phyloP scores from a whole-genome alignment of 73 alveolate genomes.

The Vitrella brassicaformis region DNA sequence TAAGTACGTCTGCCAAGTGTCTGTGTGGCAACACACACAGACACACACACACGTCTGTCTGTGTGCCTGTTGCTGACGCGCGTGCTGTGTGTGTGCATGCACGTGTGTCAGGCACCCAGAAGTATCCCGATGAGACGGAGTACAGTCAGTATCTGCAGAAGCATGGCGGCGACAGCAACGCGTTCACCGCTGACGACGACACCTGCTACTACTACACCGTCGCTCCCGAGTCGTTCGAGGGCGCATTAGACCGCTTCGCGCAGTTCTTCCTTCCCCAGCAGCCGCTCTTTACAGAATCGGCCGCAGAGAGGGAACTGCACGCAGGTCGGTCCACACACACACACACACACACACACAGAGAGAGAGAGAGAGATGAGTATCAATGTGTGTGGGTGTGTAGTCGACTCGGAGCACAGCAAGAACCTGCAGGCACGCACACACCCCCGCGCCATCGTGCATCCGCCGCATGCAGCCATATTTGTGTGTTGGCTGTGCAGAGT shows the following conservation, averaged over 20 bases:
- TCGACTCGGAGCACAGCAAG: constrained; percentile 66
- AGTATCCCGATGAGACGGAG: constrained; percentile 69
- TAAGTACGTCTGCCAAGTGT: too few species aligned
- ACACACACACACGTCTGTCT: too few species aligned
- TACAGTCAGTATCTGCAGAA: constrained; percentile 53
- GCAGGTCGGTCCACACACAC: neutral
- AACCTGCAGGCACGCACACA: constrained; percentile 35
- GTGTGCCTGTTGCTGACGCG: too few species aligned
- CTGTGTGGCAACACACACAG: too few species aligned
- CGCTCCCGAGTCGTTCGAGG: constrained; percentile 58
- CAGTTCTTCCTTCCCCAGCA: constrained; percentile 45
- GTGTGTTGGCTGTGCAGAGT: too few species aligned
- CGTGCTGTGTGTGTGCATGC: too few species aligned
- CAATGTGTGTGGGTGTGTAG: too few species aligned
- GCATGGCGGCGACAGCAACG: constrained; percentile 70
- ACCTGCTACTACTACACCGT: constrained; percentile 59
- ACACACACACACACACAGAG: too few species aligned
- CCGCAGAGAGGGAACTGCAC: too few species aligned
- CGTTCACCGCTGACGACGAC: constrained; percentile 59
- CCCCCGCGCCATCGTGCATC: too few species aligned
- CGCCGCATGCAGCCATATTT: too few species aligned
- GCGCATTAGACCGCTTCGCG: constrained; percentile 77
- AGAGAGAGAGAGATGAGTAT: constrained; percentile 76
- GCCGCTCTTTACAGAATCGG: constrained; percentile 47
- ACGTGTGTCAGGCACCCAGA: too few species aligned